Percentiles rank a stretch among this genome's conserved stretches.
phyloP scores from a whole-genome alignment of 345 rosid genomes.

The Angophora floribunda region DNA sequence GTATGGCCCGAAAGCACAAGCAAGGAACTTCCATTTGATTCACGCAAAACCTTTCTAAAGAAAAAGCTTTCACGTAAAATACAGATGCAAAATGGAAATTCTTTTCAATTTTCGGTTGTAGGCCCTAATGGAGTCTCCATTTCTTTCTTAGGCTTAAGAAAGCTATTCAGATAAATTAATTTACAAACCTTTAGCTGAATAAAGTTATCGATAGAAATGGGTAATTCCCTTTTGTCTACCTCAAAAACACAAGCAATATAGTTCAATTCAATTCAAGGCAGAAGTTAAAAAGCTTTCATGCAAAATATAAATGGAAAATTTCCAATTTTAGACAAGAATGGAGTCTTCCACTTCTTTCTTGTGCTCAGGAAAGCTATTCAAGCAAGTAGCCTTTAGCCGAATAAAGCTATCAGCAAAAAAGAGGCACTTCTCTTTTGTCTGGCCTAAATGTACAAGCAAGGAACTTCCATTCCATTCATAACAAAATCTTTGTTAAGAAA shows the following conservation, averaged over 20 bases:
- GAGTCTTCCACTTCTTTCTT: too few relatives aligned
- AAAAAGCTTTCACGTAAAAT: background rate
- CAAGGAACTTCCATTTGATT: background rate
- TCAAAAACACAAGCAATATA: background rate
- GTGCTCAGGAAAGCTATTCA: rapidly evolving
- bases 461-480: background rate
- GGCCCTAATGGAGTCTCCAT: too few relatives aligned
- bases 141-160: rapidly evolving
- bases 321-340: too few relatives aligned
- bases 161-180: background rate
- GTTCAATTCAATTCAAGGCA: background rate
- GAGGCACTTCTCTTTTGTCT: background rate
- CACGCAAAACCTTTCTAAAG: background rate
- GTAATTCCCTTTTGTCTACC: background rate
- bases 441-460: rapidly evolving
- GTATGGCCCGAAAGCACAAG: background rate
- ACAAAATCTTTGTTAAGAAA: background rate
- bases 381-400: background rate
- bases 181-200: too few relatives aligned
- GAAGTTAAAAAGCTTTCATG: background rate
- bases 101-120: too few relatives aligned
- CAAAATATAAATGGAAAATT: background rate
- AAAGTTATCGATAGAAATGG: rapidly evolving
- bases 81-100: background rate
- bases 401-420: too few relatives aligned